Percentiles rank a stretch among this genome's conserved stretches.
phyloP scores from a whole-genome alignment of 2,329 filamentous ascomycete genomes.

The Colletotrichum noveboracense region DNA sequence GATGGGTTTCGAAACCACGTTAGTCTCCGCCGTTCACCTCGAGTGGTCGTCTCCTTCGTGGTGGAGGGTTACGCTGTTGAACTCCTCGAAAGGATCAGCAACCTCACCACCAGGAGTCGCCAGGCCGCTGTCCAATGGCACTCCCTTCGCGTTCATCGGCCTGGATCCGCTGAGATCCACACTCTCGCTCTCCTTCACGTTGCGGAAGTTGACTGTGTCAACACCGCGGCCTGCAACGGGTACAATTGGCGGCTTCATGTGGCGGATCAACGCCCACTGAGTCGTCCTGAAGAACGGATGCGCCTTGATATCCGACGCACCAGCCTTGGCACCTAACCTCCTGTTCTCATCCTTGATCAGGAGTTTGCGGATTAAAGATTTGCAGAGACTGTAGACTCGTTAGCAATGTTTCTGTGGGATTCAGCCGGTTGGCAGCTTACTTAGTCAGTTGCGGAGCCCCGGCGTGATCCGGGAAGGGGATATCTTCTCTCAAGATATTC shows the following conservation, averaged over 20 bases:
- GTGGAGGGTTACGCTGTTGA: slow-evolving; percentile 96
- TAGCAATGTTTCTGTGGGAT: neutral
- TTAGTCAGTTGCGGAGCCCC: slow-evolving; percentile 87
- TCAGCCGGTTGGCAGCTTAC: slow-evolving; percentile 51
- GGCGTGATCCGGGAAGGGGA: slow-evolving; percentile 90
- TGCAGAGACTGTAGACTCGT: slow-evolving; percentile 75
- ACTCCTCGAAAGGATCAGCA: slow-evolving; percentile 94
- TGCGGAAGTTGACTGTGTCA: slow-evolving; percentile 96
- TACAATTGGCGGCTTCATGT: slow-evolving; percentile 97
- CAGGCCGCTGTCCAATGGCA: slow-evolving; percentile 84
- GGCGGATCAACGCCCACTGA: slow-evolving; percentile 94
- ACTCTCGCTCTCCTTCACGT: slow-evolving; percentile 96
- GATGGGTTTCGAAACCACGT: neutral
- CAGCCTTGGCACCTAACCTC: slow-evolving; percentile 89
- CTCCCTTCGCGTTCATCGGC: slow-evolving; percentile 68
- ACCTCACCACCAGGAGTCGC: slow-evolving; percentile 81
- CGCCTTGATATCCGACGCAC: slow-evolving; percentile 94
- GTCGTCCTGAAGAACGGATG: slow-evolving; percentile 97
- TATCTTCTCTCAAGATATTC: slow-evolving; percentile 94
- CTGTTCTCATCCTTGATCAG: slow-evolving; percentile 98
- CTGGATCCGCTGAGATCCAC: slow-evolving; percentile 78
- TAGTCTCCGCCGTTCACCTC: slow-evolving; percentile 26
- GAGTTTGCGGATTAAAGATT: slow-evolving; percentile 93
- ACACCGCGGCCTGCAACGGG: slow-evolving; percentile 88
- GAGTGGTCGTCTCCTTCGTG: slow-evolving; percentile 80